Evolutionary conservation across 495 filamentous ascomycete genomes (phyloP).

Genomic region (Aspergillus ellipticus): DNA sequence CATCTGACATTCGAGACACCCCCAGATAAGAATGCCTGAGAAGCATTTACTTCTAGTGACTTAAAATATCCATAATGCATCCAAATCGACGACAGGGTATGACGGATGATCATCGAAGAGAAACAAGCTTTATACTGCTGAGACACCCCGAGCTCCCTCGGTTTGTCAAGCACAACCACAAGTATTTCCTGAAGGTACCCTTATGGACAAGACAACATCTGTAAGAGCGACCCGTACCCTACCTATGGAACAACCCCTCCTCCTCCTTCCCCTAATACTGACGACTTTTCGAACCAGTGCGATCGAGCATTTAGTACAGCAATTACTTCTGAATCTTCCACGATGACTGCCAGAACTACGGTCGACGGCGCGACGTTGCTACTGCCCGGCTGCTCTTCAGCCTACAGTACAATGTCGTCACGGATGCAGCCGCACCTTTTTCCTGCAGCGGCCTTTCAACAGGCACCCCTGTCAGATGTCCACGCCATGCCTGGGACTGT

Average conservation of each 20-base stretch:
- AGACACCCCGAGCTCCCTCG: not conserved
- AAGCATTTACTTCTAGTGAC: not conserved
- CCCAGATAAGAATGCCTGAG: not conserved
- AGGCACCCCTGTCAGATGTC: not conserved
- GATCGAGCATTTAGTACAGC: not conserved
- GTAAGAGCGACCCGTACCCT: not conserved
- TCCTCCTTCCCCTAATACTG: not conserved
- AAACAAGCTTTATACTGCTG: not conserved
- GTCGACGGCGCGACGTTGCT: not conserved
- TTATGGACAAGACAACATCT: not conserved
- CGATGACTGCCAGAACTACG: not conserved
- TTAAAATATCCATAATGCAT: not conserved
- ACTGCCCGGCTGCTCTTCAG: not conserved
- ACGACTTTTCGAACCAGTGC: not conserved
- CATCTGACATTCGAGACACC: conserved; percentile 17
- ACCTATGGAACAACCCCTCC: not conserved
- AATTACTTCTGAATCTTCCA: not conserved
- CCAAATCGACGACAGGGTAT: not conserved
- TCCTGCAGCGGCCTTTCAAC: not conserved
- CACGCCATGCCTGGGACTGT: not conserved
- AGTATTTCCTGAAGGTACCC: not conserved
- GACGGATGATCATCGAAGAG: not conserved
- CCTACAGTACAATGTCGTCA: not conserved
- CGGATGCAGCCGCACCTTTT: not conserved
- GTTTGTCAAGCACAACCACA: not conserved